These are phyloP conservation scores for Cyberlindnera euphorbiiphila DNA, from an alignment of 805 yeast genomes.

Conservation along the genomic window DNA sequence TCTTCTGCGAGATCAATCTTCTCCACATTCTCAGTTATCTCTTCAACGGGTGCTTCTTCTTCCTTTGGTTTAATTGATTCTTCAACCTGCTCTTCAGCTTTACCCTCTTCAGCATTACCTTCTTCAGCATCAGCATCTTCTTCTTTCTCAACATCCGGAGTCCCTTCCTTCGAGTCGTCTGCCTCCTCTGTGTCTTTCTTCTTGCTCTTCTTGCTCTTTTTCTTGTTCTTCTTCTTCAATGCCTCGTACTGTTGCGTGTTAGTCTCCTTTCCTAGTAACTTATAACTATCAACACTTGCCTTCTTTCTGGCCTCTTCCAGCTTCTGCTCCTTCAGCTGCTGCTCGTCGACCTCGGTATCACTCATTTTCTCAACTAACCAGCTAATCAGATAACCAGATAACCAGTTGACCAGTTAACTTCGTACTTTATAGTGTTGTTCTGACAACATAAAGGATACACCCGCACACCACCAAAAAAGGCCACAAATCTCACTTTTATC, in stretches of 20 bases:
- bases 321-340: constrained; percentile 49
- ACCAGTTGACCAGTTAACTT: too few relatives aligned
- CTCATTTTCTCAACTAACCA: constrained; percentile 8
- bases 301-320: constrained; percentile 73
- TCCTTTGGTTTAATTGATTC: constrained; percentile 2
- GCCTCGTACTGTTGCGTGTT: constrained; percentile 46
- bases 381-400: neutral
- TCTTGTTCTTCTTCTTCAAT: constrained; percentile 56
- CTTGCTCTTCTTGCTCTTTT: constrained; percentile 37
- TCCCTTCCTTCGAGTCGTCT: constrained; percentile 15
- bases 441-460: too few relatives aligned
- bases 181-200: constrained; percentile 23
- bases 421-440: too few relatives aligned
- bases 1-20: constrained; percentile 3
- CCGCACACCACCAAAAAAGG: too few relatives aligned
- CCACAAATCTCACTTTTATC: too few relatives aligned
- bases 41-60: neutral
- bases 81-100: neutral
- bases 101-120: neutral
- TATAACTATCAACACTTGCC: constrained; percentile 29
- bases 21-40: neutral
- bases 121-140: constrained; percentile 4
- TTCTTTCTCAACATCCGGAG: constrained; percentile 17
- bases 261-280: neutral
- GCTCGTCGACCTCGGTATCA: constrained; percentile 30